Evolutionary conservation across 305 asterid genomes (phyloP).

Genomic region (Solanum aculeatissimum): DNA sequence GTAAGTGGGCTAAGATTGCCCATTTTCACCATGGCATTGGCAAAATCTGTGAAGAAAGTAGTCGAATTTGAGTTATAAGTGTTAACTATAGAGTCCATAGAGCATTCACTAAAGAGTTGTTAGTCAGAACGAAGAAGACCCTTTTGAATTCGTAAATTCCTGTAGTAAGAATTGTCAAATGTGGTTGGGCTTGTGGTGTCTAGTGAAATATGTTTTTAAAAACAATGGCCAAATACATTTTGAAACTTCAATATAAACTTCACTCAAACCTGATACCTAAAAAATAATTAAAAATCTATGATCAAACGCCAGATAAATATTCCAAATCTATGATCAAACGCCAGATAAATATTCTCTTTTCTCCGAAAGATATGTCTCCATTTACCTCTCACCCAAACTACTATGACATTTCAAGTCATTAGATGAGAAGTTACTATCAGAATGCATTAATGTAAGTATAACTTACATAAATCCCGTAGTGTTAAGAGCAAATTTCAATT

Average conservation of each 20-base stretch:
- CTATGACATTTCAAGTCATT: not conserved
- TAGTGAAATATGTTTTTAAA: not conserved
- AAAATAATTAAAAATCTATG: not conserved
- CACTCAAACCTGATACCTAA: not conserved
- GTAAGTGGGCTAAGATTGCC: constrained; percentile 23
- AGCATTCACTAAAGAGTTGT: not conserved
- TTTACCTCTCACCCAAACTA: not conserved
- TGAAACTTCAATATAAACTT: not conserved
- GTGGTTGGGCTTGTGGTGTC: constrained; percentile 13
- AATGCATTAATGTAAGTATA: not conserved
- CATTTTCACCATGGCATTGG: constrained; percentile 26
- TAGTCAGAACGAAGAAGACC: constrained; percentile 20
- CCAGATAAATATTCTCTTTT: not conserved
- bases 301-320: not conserved
- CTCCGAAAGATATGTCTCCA: not conserved
- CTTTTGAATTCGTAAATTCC: constrained; percentile 11
- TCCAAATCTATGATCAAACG: not conserved
- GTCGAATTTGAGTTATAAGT: constrained; percentile 18
- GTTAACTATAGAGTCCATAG: constrained; percentile 11
- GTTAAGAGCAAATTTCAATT: too few relatives aligned
- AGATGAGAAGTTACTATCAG: not conserved
- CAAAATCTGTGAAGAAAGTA: constrained; percentile 12
- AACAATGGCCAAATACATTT: not conserved
- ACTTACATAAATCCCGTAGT: too few relatives aligned
- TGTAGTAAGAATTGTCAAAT: constrained; percentile 18